Base-by-base conservation (phyloP, 1,139 yeast genomes). In the Magnusiomyces magnusii region DNA sequence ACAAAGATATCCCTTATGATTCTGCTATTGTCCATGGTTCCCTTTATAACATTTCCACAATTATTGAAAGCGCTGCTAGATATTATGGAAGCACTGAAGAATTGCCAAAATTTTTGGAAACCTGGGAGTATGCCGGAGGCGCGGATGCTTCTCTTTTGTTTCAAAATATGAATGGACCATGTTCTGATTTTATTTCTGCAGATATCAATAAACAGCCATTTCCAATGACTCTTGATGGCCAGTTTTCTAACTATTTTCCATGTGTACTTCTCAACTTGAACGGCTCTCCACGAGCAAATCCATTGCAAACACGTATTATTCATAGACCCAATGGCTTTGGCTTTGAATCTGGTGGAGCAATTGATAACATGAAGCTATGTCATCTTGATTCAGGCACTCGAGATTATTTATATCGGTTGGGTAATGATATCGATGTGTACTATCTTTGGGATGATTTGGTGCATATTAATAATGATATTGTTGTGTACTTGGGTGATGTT, bases 181-280 rank as follows among this genome's bases (percentile, higher is more conserved):
- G 97, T 72, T 83, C 82, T 69, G 83, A 82, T 27, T 76, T 88
- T 62, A 85, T 89, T 54, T 79, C 80, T 62, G 81, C 76, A 19
- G 80, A 82, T 10, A 21, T 23, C 19, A 39, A 44, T 15, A 53
- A 44, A 3, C 25, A 19, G 3, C 39, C 51, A 5, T 59, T 66
- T 13, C 63, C 61, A 13, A 60, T 55, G 10, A 63, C 76, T 61
- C 75, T 75, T 28, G 79, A 78, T 50, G 78, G 79, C 24, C 82
- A 83, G 39, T 72, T 87, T 59, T 95, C 95, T 1, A 87, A 95
- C 93, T 90, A 89, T 71, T 87, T 86, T 85, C 96, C 96, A 10
- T 89, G 96, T 72, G 81, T 82, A 64, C 64, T 85, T 54, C 75
- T 82, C 58, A 86, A 86, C 70, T 91, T 61, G 23, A 44, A 58